These are phyloP conservation scores for Protomyces inundatus DNA, from an alignment of 1,139 yeast genomes.

Conservation along the genomic window DNA sequence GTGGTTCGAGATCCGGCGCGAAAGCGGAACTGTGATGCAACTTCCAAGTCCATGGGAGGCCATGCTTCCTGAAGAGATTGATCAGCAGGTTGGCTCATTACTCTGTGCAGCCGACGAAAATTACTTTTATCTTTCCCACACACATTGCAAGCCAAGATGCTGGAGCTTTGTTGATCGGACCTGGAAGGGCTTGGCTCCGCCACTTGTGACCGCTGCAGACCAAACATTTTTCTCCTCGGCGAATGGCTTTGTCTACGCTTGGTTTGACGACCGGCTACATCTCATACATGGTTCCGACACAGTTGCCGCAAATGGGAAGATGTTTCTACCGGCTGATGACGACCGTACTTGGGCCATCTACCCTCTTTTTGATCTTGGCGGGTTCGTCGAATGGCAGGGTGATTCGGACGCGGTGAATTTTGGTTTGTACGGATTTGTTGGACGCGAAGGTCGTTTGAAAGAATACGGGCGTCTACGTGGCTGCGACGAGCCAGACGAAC, in stretches of 20 bases:
- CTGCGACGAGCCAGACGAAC: slow-evolving; percentile 13
- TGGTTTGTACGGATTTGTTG: neutral
- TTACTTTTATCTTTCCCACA: neutral
- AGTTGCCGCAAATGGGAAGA: neutral
- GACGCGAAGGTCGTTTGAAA: neutral
- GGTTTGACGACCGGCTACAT: neutral
- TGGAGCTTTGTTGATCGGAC: neutral
- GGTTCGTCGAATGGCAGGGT: neutral
- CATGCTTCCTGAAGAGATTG: neutral
- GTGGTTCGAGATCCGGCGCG: neutral
- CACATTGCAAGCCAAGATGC: neutral
- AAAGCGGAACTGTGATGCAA: neutral
- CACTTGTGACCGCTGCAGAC: neutral
- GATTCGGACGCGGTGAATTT: neutral
- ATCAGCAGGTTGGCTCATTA: neutral
- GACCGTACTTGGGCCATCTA: neutral
- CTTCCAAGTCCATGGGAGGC: neutral
- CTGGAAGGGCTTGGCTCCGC: neutral
- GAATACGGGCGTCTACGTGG: slow-evolving; percentile 18
- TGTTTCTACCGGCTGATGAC: neutral
- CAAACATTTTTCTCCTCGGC: neutral
- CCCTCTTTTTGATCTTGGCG: neutral
- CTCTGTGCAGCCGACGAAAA: neutral
- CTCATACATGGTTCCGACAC: neutral
- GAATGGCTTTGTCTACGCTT: neutral